phyloP scores from a whole-genome alignment of 768 basidiomycete species.

The Psilocybe cyanescens region DNA sequence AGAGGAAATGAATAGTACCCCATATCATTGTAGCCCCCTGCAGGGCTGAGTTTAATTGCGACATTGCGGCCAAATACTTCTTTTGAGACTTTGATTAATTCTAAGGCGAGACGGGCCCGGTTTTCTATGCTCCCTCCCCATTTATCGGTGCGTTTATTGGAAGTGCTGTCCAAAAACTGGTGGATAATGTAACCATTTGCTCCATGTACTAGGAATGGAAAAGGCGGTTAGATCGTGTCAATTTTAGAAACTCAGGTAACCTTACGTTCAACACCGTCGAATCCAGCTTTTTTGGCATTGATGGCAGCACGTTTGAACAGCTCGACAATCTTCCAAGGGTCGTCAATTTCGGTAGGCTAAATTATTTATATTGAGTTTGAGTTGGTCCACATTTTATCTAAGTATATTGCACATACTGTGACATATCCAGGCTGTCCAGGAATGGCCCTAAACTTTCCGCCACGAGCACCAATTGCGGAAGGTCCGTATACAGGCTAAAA shows the following conservation, averaged over 20 bases:
- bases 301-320: slow-evolving; percentile 46
- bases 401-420: slow-evolving; percentile 30
- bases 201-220: slow-evolving; percentile 36
- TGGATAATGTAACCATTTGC: slow-evolving; percentile 48
- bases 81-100: slow-evolving; percentile 46
- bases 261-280: slow-evolving; percentile 57
- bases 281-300: slow-evolving; percentile 55
- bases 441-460: slow-evolving; percentile 42
- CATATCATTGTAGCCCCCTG: slow-evolving; percentile 48
- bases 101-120: slow-evolving; percentile 56
- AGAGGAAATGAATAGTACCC: slow-evolving; percentile 28
- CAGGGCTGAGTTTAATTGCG: slow-evolving; percentile 47
- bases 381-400: too few relatives aligned
- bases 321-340: slow-evolving; percentile 41
- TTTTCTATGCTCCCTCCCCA: slow-evolving; percentile 67
- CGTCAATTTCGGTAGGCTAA: slow-evolving; percentile 42
- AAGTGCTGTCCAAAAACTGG: slow-evolving; percentile 53
- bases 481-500: slow-evolving; percentile 47
- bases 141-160: slow-evolving; percentile 55
- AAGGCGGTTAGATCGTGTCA: background rate
- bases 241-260: background rate
- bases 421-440: slow-evolving; percentile 42
- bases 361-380: too few relatives aligned
- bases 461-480: slow-evolving; percentile 44
- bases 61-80: slow-evolving; percentile 49